phyloP scores from a whole-genome alignment of 116 monocot genomes.

The Posidonia oceanica region DNA sequence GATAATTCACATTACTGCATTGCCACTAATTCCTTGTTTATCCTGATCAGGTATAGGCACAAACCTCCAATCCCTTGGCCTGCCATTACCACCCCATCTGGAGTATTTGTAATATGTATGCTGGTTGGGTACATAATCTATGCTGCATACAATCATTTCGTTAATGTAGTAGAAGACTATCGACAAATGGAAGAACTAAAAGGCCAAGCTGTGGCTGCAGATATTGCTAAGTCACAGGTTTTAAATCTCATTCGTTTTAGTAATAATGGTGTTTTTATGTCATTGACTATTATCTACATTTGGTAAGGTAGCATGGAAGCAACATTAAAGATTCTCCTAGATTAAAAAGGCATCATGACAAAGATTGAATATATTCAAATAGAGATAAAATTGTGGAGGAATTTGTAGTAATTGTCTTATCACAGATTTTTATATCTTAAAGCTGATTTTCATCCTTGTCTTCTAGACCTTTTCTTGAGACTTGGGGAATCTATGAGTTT shows the following conservation, averaged over 20 bases:
- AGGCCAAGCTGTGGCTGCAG: constrained; percentile 94
- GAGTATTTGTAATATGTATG: constrained; percentile 78
- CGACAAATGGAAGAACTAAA: constrained; percentile 91
- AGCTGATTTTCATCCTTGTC: too few species aligned
- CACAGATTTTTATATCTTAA: too few species aligned
- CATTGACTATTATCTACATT: too few species aligned
- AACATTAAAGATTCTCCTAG: too few species aligned
- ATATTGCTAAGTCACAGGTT: constrained; percentile 96
- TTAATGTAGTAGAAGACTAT: constrained; percentile 84
- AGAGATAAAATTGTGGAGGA: too few species aligned
- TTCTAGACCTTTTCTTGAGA: too few species aligned
- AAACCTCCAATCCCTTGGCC: constrained; percentile 62
- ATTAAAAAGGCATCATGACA: too few species aligned
- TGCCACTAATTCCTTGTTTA: neutral
- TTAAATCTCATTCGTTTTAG: neutral
- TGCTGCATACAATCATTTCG: constrained; percentile 77
- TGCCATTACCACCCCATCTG: constrained; percentile 65
- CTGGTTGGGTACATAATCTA: constrained; percentile 73
- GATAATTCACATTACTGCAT: neutral
- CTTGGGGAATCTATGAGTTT: too few species aligned
- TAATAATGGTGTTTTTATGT: neutral
- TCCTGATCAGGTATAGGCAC: constrained; percentile 55
- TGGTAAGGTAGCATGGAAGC: too few species aligned
- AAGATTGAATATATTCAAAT: too few species aligned
- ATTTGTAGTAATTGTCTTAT: too few species aligned